Evolutionary conservation across 495 filamentous ascomycete species (phyloP).

Genomic region (Tuber magnatum): DNA sequence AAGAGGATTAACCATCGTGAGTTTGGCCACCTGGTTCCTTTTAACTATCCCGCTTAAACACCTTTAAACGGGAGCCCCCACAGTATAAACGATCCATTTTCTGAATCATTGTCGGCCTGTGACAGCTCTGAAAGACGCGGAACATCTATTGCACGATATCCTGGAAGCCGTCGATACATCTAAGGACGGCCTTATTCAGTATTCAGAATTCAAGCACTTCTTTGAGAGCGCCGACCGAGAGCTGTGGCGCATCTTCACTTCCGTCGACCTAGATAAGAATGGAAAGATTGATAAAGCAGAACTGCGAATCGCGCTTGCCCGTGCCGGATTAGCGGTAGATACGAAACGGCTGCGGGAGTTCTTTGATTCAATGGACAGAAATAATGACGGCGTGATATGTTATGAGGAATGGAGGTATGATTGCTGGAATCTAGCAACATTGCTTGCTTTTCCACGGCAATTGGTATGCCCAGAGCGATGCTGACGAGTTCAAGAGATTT

Average conservation of each 20-base stretch:
- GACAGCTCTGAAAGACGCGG: constrained; percentile 86
- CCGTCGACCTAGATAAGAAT: constrained; percentile 78
- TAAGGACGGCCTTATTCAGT: constrained; percentile 82
- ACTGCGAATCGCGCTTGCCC: constrained; percentile 66
- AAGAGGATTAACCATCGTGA: constrained; percentile 87
- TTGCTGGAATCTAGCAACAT: constrained; percentile 15
- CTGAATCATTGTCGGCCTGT: not conserved
- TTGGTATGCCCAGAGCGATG: not conserved
- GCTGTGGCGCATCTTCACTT: constrained; percentile 70
- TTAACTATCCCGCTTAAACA: not conserved
- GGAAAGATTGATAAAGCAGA: constrained; percentile 84
- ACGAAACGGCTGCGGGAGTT: constrained; percentile 71
- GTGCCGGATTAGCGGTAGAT: constrained; percentile 71
- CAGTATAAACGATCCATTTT: not conserved
- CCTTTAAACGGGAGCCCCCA: not conserved
- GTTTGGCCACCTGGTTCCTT: constrained; percentile 38
- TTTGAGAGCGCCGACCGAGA: constrained; percentile 79
- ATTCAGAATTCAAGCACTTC: constrained; percentile 81
- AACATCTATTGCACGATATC: constrained; percentile 72
- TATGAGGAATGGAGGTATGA: constrained; percentile 96
- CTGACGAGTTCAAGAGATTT: constrained; percentile 61
- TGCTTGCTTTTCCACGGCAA: not conserved
- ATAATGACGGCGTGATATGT: constrained; percentile 75
- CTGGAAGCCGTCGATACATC: constrained; percentile 74
- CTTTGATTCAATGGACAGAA: constrained; percentile 80